These are phyloP conservation scores for Phytopythium boreale DNA, from an alignment of 352 stramenopile species.

Conservation along the genomic window DNA sequence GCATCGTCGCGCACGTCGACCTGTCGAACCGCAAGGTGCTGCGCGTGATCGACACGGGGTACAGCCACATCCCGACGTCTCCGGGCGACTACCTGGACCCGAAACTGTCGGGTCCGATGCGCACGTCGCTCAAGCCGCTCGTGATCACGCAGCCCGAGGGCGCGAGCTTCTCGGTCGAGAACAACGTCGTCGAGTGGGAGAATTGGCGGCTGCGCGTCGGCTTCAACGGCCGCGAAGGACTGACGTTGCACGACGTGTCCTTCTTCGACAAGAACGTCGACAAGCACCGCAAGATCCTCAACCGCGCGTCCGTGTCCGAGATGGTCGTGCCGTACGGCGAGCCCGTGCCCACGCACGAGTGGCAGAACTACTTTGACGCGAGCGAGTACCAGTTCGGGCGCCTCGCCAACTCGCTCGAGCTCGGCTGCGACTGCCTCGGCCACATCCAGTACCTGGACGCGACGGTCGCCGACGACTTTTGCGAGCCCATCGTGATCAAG, in stretches of 20 bases:
- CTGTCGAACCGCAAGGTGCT: conserved; percentile 35
- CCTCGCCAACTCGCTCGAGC: conserved; percentile 69
- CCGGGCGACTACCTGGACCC: conserved; percentile 43
- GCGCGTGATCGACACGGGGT: conserved; percentile 33
- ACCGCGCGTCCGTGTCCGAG: conserved; percentile 69
- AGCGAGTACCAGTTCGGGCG: conserved; percentile 76
- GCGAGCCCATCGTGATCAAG: conserved; percentile 44
- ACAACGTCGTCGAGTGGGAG: conserved; percentile 72
- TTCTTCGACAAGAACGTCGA: conserved; percentile 23
- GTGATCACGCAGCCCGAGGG: conserved; percentile 73
- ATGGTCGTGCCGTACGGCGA: conserved; percentile 87
- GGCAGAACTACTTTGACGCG: conserved; percentile 86
- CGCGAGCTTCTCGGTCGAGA: conserved; percentile 64
- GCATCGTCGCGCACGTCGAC: conserved; percentile 38
- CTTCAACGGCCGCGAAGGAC: conserved; percentile 79
- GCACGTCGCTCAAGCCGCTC: conserved; percentile 51
- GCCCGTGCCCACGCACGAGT: conserved; percentile 56
- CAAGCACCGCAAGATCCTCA: conserved; percentile 45
- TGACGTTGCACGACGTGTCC: conserved; percentile 70
- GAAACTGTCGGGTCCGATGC: conserved; percentile 32
- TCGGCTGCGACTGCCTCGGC: conserved; percentile 85
- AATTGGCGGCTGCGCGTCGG: conserved; percentile 77
- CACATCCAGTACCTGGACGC: conserved; percentile 84
- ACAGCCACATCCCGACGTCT: conserved; percentile 37
- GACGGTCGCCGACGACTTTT: conserved; percentile 43